These are phyloP conservation scores for Oenanthe javanica DNA, from an alignment of 140 eudicot species.

Conservation along the genomic window DNA sequence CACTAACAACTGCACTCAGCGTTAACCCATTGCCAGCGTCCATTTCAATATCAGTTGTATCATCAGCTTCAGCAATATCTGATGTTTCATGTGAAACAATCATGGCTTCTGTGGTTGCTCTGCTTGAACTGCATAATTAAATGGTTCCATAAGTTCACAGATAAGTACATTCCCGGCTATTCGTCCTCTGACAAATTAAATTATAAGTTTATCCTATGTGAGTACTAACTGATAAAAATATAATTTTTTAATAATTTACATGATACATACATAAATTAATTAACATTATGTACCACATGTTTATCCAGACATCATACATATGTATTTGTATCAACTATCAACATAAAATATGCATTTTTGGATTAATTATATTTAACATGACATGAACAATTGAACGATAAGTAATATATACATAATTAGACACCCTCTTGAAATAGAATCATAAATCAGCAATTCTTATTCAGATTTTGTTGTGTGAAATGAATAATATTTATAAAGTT, in stretches of 20 bases:
- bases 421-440: neutral
- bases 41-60: constrained; percentile 19
- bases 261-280: neutral
- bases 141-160: neutral
- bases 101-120: constrained; percentile 30
- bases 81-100: constrained; percentile 15
- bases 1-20: constrained; percentile 2
- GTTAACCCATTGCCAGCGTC: constrained; percentile 13
- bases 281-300: neutral
- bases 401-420: neutral
- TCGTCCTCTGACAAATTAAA: neutral
- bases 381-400: neutral
- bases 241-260: neutral
- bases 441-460: neutral
- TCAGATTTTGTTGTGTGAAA: neutral
- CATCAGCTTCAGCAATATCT: constrained; percentile 22
- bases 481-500: neutral
- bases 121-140: constrained; percentile 34
- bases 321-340: neutral
- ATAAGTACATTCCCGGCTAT: neutral
- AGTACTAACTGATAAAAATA: neutral
- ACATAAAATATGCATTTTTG: neutral
- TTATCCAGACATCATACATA: neutral
- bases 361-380: neutral
- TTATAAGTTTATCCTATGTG: neutral